These are phyloP conservation scores for Monosporascus sp. DNA, from an alignment of 2,329 filamentous ascomycete species.

Conservation along the genomic window DNA sequence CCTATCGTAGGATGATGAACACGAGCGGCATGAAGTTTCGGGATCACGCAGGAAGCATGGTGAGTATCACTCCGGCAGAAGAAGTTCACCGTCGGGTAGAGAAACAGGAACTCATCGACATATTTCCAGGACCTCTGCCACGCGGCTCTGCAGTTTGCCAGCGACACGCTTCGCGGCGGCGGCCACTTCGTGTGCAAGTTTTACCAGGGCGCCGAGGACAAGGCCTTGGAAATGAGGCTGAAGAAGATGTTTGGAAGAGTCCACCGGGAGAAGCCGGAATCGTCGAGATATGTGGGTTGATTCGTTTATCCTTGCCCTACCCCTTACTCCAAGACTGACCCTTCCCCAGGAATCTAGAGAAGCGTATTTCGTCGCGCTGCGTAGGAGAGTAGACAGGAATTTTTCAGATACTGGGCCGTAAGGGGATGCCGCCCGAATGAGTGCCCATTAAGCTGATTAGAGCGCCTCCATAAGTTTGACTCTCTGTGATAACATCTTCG, in stretches of 20 bases:
- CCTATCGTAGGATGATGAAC: constrained; percentile 98
- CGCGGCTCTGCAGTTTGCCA: constrained; percentile 78
- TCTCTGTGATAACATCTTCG: too few relatives aligned
- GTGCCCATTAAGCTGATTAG: too few relatives aligned
- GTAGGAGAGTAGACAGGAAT: constrained; percentile 50
- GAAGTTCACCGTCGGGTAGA: background rate
- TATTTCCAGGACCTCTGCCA: constrained; percentile 72
- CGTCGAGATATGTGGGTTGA: constrained; percentile 70
- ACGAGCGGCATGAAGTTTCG: constrained; percentile 82
- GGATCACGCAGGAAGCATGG: constrained; percentile 94
- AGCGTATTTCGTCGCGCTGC: constrained; percentile 76
- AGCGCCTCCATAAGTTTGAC: too few relatives aligned
- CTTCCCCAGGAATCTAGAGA: constrained; percentile 71
- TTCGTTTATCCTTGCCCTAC: background rate
- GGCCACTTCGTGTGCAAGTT: constrained; percentile 98
- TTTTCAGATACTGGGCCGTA: constrained; percentile 6
- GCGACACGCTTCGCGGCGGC: constrained; percentile 72
- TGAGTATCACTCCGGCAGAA: constrained; percentile 37
- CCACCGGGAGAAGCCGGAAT: constrained; percentile 82
- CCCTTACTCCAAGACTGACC: background rate
- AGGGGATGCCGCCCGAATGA: too few relatives aligned
- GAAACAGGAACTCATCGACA: constrained; percentile 1
- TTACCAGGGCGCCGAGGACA: constrained; percentile 87
- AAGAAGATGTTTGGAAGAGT: constrained; percentile 75
- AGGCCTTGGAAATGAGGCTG: constrained; percentile 66